Evolutionary conservation across 495 filamentous ascomycete genomes (phyloP), one percentile per base, ranked within the genome.

Genomic region (Pyronema omphalodes): DNA sequence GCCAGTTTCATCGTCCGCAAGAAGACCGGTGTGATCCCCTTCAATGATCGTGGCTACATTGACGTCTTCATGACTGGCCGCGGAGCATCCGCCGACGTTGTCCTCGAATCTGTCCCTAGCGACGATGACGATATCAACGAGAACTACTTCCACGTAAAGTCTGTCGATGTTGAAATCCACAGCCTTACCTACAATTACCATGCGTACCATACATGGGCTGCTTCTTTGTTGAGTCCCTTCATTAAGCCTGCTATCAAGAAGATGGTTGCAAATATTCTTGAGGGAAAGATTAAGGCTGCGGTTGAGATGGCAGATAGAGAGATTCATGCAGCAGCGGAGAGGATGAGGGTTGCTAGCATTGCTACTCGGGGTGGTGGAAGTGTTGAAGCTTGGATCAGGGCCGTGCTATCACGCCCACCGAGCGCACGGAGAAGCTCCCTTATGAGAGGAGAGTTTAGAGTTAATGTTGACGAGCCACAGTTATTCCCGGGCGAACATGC

Each of bases 121-220:
- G 58, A 61, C 7, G 53, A 60, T 1, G 44, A 46, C 15, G n/a
- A 15, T 4, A 43, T 5, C 1, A 14, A 18, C 12, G 58, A 60
- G 3, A 58, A 51, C 17, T 64, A 58, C 46, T 64, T 61, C 50
- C 61, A 58, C 11, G 58, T 61, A 4, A 49, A 56, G 8, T 56
- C 34, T 37, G 58, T 65, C 3, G 53, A 58, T 1, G 62, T 64
- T 3, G 61, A 35, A 7, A 61, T 65, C 41, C 58, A 64, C 11
- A 58, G 47, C 9, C 61, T 65, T 29, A 41, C 44, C n/a, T 65
- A 65, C 44, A 65, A 61, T 23, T 65, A 65, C 17, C 53, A 64
- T 23, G 62, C 61, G 9, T 61, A 65, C 15, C 62, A 65, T 36
- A 56, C 61, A 1, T 65, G 62, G 62, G 62, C 62, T 8, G 62